A percentile compares a stretch with the other conserved stretches of the same genome.
Evolutionary conservation across 164 flowering plant species (phyloP).

Genomic region (Paratinospora sagittata): DNA sequence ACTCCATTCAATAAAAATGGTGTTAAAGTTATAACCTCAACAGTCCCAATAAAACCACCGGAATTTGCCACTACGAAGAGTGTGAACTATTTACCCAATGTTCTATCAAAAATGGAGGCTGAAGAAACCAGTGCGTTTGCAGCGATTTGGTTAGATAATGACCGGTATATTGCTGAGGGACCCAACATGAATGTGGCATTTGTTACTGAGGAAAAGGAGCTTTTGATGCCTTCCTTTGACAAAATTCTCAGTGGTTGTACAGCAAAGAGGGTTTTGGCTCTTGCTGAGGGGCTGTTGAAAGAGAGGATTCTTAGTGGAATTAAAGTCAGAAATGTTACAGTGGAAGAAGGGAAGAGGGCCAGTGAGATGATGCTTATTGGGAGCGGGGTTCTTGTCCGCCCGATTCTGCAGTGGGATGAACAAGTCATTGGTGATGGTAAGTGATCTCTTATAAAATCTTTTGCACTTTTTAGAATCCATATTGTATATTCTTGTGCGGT

Average conservation of each 20-base stretch:
- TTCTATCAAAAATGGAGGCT: conserved; percentile 81
- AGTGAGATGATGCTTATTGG: conserved; percentile 93
- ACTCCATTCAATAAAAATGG: conserved; percentile 43
- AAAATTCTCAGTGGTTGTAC: conserved; percentile 88
- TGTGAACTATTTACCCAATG: conserved; percentile 89
- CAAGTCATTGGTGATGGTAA: conserved; percentile 79
- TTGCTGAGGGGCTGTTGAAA: conserved; percentile 53
- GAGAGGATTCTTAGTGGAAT: conserved; percentile 48
- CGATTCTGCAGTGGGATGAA: conserved; percentile 86
- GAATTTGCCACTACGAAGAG: conserved; percentile 84
- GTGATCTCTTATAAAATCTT: conserved; percentile 11
- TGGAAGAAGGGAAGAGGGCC: conserved; percentile 76
- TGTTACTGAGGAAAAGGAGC: conserved; percentile 55
- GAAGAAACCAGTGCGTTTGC: conserved; percentile 70
- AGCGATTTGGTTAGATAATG: conserved; percentile 73
- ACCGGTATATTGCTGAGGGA: conserved; percentile 84
- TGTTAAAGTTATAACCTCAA: conserved; percentile 68
- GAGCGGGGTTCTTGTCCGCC: conserved; percentile 71
- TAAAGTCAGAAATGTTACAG: conserved; percentile 46
- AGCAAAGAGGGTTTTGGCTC: conserved; percentile 62
- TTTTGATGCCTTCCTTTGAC: conserved; percentile 75
- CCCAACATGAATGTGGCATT: conserved; percentile 95
- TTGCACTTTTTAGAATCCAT: not conserved
- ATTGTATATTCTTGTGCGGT: not conserved
- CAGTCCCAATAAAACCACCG: conserved; percentile 74